Percentiles rank a stretch among this genome's conserved stretches.
Evolutionary conservation across 139 green algal species (phyloP).

Genomic region (Astrephomene gubernaculifera): DNA sequence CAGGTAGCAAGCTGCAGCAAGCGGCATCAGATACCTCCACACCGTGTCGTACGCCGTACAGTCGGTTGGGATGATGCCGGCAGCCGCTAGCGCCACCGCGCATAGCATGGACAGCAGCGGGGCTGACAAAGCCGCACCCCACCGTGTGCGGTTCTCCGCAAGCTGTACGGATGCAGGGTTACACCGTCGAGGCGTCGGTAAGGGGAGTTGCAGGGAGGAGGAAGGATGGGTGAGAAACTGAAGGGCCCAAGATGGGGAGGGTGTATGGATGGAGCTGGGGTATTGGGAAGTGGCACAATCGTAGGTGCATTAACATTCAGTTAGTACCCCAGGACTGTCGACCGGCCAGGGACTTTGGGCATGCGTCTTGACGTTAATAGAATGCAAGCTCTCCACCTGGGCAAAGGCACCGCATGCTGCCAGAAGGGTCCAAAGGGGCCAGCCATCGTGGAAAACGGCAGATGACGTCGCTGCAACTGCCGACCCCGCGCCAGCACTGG

Average conservation of each 20-base stretch:
- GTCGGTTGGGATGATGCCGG: conserved; percentile 46
- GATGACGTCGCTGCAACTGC: not conserved
- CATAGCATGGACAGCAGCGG: conserved; percentile 51
- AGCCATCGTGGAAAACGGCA: not conserved
- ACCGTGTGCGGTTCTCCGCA: conserved; percentile 18
- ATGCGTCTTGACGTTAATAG: too few relatives aligned
- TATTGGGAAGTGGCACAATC: too few relatives aligned
- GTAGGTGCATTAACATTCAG: too few relatives aligned
- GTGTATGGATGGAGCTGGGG: too few relatives aligned
- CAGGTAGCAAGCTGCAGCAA: conserved; percentile 73
- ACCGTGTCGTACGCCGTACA: conserved; percentile 37
- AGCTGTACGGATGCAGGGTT: too few relatives aligned
- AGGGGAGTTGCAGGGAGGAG: too few relatives aligned
- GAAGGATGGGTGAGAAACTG: too few relatives aligned
- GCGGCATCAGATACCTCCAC: conserved; percentile 63
- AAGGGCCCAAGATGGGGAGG: too few relatives aligned
- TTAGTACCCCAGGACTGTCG: too few relatives aligned
- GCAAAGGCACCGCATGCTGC: not conserved
- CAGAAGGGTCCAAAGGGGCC: conserved; percentile 30
- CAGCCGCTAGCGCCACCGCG: conserved; percentile 31
- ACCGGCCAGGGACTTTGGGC: too few relatives aligned
- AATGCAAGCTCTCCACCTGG: too few relatives aligned
- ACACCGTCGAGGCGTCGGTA: too few relatives aligned
- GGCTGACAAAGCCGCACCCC: conserved; percentile 24
- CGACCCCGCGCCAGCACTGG: not conserved